Conservation (phyloP, 768 basidiomycete genomes). For the Boletales sp. region DNA sequence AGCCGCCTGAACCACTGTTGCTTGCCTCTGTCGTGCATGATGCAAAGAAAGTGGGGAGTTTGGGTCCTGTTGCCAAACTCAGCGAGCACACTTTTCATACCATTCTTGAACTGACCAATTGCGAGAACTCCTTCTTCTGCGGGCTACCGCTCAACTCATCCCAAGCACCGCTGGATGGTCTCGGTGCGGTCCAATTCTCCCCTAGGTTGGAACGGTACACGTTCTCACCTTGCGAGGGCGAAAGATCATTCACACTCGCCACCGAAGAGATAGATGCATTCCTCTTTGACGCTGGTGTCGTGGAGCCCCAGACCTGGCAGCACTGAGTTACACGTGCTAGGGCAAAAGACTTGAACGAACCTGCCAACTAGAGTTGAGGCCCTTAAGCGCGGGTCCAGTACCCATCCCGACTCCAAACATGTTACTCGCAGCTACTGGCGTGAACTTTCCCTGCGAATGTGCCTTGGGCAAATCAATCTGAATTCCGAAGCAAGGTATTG, state of each 20-base stretch:
- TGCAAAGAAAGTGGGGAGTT: constrained; percentile 41
- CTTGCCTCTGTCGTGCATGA: constrained; percentile 46
- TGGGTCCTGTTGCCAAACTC: constrained; percentile 35
- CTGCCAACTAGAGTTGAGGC: constrained; percentile 65
- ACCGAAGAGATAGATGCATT: constrained; percentile 63
- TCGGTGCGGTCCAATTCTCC: constrained; percentile 51
- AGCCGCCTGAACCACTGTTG: constrained; percentile 33
- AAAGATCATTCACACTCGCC: constrained; percentile 47
- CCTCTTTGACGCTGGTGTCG: constrained; percentile 47
- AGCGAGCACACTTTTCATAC: constrained; percentile 5
- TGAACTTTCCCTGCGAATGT: constrained; percentile 46
- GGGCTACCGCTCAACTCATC: constrained; percentile 51
- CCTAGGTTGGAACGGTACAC: constrained; percentile 44
- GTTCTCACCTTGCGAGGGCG: constrained; percentile 42
- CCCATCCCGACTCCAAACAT: constrained; percentile 54
- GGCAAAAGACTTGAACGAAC: constrained; percentile 33
- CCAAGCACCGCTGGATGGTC: constrained; percentile 56
- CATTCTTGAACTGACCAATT: constrained; percentile 39
- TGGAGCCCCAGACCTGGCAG: constrained; percentile 56
- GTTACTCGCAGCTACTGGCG: constrained; percentile 38
- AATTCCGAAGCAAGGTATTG: background rate
- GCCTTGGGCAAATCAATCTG: constrained; percentile 24
- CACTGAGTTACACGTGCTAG: constrained; percentile 7
- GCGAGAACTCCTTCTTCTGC: constrained; percentile 47
- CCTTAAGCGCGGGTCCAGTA: constrained; percentile 45